Conservation (phyloP, 805 yeast species). For the Ogataea thermomethanolica region DNA sequence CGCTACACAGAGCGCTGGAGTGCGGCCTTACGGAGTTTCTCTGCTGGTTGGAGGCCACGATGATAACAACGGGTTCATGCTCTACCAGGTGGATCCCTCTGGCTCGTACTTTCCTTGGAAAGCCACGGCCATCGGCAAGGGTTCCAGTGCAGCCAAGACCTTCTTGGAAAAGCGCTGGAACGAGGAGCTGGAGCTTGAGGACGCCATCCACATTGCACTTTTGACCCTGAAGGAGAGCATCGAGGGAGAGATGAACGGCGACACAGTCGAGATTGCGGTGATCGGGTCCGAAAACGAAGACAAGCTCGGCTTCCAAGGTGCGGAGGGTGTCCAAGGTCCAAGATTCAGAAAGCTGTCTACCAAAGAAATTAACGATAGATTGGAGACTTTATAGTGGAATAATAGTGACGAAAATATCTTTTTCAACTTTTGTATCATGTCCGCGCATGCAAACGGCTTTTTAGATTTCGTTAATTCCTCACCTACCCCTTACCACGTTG, state of each 20-base stretch:
- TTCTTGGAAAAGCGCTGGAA: slow-evolving; percentile 98
- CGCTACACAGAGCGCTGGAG: slow-evolving; percentile 98
- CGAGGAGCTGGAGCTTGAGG: slow-evolving; percentile 94
- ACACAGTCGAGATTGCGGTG: slow-evolving; percentile 87
- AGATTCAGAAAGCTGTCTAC: slow-evolving; percentile 79
- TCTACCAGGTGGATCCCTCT: slow-evolving; percentile 97
- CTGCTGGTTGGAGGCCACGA: slow-evolving; percentile 93
- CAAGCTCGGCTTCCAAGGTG: slow-evolving; percentile 82
- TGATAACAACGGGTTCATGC: slow-evolving; percentile 60
- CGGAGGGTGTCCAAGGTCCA: slow-evolving; percentile 75
- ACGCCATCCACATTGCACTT: slow-evolving; percentile 94
- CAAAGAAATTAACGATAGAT: slow-evolving; percentile 93
- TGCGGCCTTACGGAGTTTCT: slow-evolving; percentile 97
- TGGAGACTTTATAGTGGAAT: slow-evolving; percentile 69
- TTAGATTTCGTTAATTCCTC: slow-evolving; percentile 75
- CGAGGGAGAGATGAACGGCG: slow-evolving; percentile 97
- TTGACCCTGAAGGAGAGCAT: slow-evolving; percentile 93
- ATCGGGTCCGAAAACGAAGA: slow-evolving; percentile 81
- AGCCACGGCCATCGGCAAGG: slow-evolving; percentile 98
- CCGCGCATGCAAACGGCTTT: slow-evolving; percentile 53
- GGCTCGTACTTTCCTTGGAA: slow-evolving; percentile 99
- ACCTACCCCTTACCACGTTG: slow-evolving; percentile 95
- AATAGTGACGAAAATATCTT: background rate
- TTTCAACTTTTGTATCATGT: slow-evolving; percentile 6
- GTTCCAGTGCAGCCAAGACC: slow-evolving; percentile 94